These are phyloP conservation scores for Eucalyptus victrix DNA, from an alignment of 345 rosid genomes.

Conservation along the genomic window DNA sequence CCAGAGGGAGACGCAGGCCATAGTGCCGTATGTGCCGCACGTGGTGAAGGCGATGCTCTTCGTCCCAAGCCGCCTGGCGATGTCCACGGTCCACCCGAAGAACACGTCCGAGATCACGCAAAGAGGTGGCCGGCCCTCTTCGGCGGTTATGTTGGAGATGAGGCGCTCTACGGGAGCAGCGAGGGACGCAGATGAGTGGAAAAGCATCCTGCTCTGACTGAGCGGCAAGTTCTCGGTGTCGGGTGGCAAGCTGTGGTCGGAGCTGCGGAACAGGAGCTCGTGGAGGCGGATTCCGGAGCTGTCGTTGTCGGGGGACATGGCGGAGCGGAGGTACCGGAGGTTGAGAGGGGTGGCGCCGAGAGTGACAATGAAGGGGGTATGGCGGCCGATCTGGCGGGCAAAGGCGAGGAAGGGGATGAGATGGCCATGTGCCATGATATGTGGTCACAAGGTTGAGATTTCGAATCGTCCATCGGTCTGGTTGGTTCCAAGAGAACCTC, in stretches of 20 bases:
- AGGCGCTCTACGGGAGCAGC: conserved; percentile 4
- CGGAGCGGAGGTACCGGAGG: conserved; percentile 12
- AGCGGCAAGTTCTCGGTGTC: conserved; percentile 24
- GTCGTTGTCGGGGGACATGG: not conserved
- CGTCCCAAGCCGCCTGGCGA: conserved; percentile 9
- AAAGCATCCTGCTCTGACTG: not conserved
- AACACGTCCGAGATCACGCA: conserved; percentile 24
- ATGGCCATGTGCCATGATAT: conserved; percentile 45
- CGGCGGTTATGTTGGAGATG: not conserved
- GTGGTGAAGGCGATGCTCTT: conserved; percentile 11
- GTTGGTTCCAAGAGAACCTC: not conserved
- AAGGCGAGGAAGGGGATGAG: conserved; percentile 35
- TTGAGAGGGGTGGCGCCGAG: conserved; percentile 27
- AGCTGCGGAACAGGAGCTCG: conserved; percentile 17
- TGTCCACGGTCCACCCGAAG: conserved; percentile 24
- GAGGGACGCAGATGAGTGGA: not conserved
- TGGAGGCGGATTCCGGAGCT: not conserved
- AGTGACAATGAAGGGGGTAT: conserved; percentile 12
- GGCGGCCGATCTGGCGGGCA: conserved; percentile 8
- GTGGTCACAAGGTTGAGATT: not conserved
- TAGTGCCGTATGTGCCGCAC: conserved; percentile 18
- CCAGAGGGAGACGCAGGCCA: conserved; percentile 28
- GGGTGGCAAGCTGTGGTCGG: conserved; percentile 28
- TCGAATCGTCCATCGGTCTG: not conserved
- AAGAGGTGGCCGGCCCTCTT: conserved; percentile 16